These are phyloP conservation scores for Acer negundo DNA, from an alignment of 345 rosid species.

Conservation along the genomic window DNA sequence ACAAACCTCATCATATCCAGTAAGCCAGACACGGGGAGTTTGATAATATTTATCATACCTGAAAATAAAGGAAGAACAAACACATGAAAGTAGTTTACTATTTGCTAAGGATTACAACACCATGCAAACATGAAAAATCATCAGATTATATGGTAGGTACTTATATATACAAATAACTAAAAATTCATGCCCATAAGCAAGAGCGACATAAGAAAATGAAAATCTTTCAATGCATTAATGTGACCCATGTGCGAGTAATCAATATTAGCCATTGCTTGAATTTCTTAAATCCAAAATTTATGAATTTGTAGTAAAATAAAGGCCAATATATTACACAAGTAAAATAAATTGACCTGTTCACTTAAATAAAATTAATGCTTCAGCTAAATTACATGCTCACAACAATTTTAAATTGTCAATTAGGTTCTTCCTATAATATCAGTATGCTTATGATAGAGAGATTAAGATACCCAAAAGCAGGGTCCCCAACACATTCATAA, in stretches of 20 bases:
- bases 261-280: not conserved
- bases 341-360: not conserved
- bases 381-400: not conserved
- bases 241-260: not conserved
- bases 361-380: not conserved
- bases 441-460: not conserved
- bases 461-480: not conserved
- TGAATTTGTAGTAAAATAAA: not conserved
- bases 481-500: not conserved
- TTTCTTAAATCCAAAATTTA: not conserved
- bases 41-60: conserved; percentile 94
- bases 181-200: not conserved
- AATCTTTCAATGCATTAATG: not conserved
- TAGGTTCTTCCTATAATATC: not conserved
- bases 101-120: not conserved
- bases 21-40: conserved; percentile 94
- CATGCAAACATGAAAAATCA: not conserved
- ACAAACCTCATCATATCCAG: conserved; percentile 91
- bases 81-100: conserved; percentile 13
- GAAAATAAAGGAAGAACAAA: conserved; percentile 24
- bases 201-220: not conserved
- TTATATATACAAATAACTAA: not conserved
- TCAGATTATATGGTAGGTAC: not conserved
- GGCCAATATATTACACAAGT: not conserved
- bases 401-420: not conserved